Percentiles rank a stretch among this genome's conserved stretches.
Conservation (phyloP, 495 filamentous ascomycete genomes). For the Penicillium ochrochloron region DNA sequence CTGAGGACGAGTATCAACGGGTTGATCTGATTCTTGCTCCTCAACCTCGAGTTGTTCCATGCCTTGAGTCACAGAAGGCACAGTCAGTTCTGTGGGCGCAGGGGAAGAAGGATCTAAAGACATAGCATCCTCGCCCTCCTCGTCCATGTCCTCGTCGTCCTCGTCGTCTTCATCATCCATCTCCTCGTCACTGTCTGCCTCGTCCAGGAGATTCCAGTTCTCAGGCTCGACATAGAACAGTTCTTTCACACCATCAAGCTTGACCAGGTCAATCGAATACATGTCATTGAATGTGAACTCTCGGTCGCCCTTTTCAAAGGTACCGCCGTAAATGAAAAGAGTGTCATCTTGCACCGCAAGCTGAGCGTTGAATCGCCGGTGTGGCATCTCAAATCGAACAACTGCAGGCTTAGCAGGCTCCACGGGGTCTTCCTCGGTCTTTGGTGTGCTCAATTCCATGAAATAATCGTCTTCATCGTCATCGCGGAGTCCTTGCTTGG, state of each 20-base stretch:
- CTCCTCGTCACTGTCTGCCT: slow-evolving; percentile 66
- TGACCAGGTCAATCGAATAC: slow-evolving; percentile 87
- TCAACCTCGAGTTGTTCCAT: slow-evolving; percentile 65
- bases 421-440: slow-evolving; percentile 57
- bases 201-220: slow-evolving; percentile 79
- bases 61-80: slow-evolving; percentile 55
- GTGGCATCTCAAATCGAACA: slow-evolving; percentile 76
- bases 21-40: slow-evolving; percentile 56
- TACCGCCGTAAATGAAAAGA: slow-evolving; percentile 92
- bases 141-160: slow-evolving; percentile 63
- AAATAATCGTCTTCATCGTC: slow-evolving; percentile 60
- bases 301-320: slow-evolving; percentile 89
- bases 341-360: slow-evolving; percentile 89
- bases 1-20: slow-evolving; percentile 50
- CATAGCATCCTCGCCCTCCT: slow-evolving; percentile 47
- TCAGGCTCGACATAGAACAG: slow-evolving; percentile 82
- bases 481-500: slow-evolving; percentile 61
- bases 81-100: slow-evolving; percentile 42
- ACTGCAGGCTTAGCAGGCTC: slow-evolving; percentile 52
- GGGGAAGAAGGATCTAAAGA: slow-evolving; percentile 44
- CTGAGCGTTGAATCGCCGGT: slow-evolving; percentile 85
- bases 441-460: slow-evolving; percentile 44
- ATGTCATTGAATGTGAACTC: slow-evolving; percentile 96
- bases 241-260: slow-evolving; percentile 88
- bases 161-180: slow-evolving; percentile 64